Conservation (phyloP, 2,329 filamentous ascomycete species). For the Parastagonospora avenae region DNA sequence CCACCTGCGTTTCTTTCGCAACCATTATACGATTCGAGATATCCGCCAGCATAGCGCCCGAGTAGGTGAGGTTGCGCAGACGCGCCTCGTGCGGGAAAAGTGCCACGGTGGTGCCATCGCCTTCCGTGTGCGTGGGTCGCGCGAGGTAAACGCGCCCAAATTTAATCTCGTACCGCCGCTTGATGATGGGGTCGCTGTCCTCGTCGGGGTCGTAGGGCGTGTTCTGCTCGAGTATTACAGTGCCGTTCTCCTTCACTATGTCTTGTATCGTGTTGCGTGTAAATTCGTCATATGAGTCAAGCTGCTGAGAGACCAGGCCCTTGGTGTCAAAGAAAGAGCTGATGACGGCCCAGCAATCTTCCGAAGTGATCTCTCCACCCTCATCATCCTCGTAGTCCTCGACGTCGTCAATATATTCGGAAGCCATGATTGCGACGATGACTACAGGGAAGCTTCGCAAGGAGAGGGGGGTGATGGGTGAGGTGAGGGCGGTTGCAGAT, state of each 20-base stretch:
- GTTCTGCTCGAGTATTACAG: slow-evolving; percentile 91
- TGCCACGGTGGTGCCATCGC: slow-evolving; percentile 83
- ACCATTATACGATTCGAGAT: slow-evolving; percentile 85
- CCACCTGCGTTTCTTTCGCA: slow-evolving; percentile 75
- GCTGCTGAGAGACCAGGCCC: slow-evolving; percentile 94
- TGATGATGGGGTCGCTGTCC: slow-evolving; percentile 71
- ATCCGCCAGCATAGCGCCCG: slow-evolving; percentile 86
- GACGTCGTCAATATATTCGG: slow-evolving; percentile 65
- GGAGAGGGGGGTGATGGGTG: slow-evolving; percentile 5
- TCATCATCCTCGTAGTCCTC: slow-evolving; percentile 64
- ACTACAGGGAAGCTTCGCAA: neutral
- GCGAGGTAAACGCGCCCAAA: slow-evolving; percentile 90
- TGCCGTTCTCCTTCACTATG: slow-evolving; percentile 88
- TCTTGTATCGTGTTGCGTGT: slow-evolving; percentile 93
- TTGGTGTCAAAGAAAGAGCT: slow-evolving; percentile 96
- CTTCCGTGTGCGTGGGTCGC: slow-evolving; percentile 88
- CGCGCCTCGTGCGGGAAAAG: slow-evolving; percentile 94
- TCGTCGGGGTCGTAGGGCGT: slow-evolving; percentile 77
- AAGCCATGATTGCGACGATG: slow-evolving; percentile 52
- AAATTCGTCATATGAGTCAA: slow-evolving; percentile 98
- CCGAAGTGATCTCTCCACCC: slow-evolving; percentile 79
- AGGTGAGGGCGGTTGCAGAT: slow-evolving; percentile 8
- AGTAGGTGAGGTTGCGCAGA: slow-evolving; percentile 93
- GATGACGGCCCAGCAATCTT: slow-evolving; percentile 99
- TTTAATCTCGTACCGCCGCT: slow-evolving; percentile 93